Percentiles rank a stretch among this genome's conserved stretches.
These are phyloP conservation scores for Pyrenochaeta sp. DNA, from an alignment of 2,329 filamentous ascomycete genomes.

Conservation along the genomic window DNA sequence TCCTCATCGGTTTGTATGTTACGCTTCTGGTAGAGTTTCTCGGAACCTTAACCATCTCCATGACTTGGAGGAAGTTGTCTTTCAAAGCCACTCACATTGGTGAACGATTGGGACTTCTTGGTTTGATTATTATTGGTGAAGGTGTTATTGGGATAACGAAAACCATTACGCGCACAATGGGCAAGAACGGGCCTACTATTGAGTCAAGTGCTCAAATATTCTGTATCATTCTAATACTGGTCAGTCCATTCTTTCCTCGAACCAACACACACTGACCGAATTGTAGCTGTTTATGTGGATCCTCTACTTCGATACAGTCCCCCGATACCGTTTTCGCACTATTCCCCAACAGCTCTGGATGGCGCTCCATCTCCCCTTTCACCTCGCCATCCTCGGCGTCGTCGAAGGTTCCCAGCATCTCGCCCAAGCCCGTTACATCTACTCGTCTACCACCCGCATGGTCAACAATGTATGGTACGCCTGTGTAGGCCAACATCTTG, in stretches of 20 bases:
- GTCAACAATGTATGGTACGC: background rate
- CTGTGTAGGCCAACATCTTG: constrained; percentile 15
- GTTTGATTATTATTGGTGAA: too few relatives aligned
- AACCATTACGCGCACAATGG: too few relatives aligned
- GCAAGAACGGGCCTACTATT: too few relatives aligned
- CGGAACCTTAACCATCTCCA: too few relatives aligned
- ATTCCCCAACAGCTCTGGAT: constrained; percentile 27
- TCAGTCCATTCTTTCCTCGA: background rate
- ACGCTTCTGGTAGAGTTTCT: too few relatives aligned
- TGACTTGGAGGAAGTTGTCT: too few relatives aligned
- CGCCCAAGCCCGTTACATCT: constrained; percentile 16
- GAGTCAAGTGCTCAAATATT: constrained; percentile 13
- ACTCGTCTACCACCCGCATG: constrained; percentile 1
- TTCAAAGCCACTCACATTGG: too few relatives aligned
- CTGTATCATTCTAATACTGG: constrained; percentile 18
- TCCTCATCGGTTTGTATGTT: too few relatives aligned
- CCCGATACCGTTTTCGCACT: constrained; percentile 16
- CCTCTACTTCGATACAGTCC: constrained; percentile 24
- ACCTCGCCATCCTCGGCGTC: constrained; percentile 25
- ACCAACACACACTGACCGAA: background rate
- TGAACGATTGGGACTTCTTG: too few relatives aligned
- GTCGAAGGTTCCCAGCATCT: constrained; percentile 30
- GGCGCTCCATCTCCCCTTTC: constrained; percentile 20
- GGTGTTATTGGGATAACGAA: too few relatives aligned
- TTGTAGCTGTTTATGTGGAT: constrained; percentile 23